phyloP scores from a whole-genome alignment of 2,329 filamentous ascomycete genomes.

The Chaetomiaceae sp. region DNA sequence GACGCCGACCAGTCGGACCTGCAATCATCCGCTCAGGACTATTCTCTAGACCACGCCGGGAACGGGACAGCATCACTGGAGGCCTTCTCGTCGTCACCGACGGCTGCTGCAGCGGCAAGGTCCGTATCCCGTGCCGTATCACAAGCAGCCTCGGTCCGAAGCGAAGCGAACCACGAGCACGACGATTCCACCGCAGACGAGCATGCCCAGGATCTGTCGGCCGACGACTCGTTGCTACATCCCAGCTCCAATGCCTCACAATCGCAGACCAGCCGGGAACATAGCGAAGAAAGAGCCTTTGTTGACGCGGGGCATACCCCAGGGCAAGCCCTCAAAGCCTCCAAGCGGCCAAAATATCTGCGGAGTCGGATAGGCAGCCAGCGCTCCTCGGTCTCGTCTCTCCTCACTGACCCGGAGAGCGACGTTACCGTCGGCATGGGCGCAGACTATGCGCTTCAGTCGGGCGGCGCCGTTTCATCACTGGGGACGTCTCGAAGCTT shows the following conservation, averaged over 20 bases:
- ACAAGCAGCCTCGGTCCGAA: conserved; percentile 29
- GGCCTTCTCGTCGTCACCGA: conserved; percentile 53
- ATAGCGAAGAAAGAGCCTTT: conserved; percentile 11
- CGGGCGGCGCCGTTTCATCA: conserved; percentile 67
- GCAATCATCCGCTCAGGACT: conserved; percentile 10
- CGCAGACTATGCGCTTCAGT: conserved; percentile 77
- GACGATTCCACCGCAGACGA: conserved; percentile 13
- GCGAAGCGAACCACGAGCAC: neutral
- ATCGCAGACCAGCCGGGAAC: conserved; percentile 32
- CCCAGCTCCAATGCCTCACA: conserved; percentile 25
- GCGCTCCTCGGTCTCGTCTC: conserved; percentile 58
- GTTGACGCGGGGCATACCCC: conserved; percentile 45
- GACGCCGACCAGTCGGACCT: conserved; percentile 12
- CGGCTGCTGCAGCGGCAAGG: conserved; percentile 51
- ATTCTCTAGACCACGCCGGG: conserved; percentile 19
- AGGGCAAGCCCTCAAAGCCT: conserved; percentile 43
- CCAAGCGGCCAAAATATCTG: conserved; percentile 53
- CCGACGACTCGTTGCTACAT: conserved; percentile 32
- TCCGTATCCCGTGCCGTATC: conserved; percentile 51
- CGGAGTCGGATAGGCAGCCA: conserved; percentile 55
- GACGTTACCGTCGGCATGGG: conserved; percentile 65
- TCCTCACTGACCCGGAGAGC: conserved; percentile 57
- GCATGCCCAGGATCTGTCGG: neutral
- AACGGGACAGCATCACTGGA: conserved; percentile 50
- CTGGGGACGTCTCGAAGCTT: conserved; percentile 46